Conservation (phyloP, 495 filamentous ascomycete species). For the Aspergillus egyptiacus region DNA sequence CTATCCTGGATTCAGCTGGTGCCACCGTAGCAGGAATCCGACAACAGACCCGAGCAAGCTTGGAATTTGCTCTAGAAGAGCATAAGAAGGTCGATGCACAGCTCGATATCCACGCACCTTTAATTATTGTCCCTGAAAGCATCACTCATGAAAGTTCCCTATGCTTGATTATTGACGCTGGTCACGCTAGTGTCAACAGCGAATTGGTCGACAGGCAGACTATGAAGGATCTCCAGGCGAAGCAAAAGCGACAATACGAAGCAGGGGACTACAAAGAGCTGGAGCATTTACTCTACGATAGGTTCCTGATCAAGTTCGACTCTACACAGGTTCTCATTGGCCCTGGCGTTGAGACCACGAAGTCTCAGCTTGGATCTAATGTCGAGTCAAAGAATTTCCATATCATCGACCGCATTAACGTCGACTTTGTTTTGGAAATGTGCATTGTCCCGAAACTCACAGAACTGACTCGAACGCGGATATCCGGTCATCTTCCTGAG, state of each 20-base stretch:
- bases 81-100: slow-evolving; percentile 97
- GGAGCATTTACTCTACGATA: slow-evolving; percentile 91
- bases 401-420: slow-evolving; percentile 92
- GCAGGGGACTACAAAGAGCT: slow-evolving; percentile 83
- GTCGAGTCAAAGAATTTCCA: slow-evolving; percentile 71
- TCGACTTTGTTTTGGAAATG: slow-evolving; percentile 85
- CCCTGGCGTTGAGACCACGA: slow-evolving; percentile 86
- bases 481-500: slow-evolving; percentile 87
- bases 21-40: slow-evolving; percentile 90
- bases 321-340: slow-evolving; percentile 94
- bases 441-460: slow-evolving; percentile 93
- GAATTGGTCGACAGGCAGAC: slow-evolving; percentile 87
- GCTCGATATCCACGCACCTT: slow-evolving; percentile 87
- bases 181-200: slow-evolving; percentile 89
- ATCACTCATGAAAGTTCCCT: slow-evolving; percentile 72
- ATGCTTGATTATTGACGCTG: slow-evolving; percentile 91
- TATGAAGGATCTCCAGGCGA: slow-evolving; percentile 80
- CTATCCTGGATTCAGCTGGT: slow-evolving; percentile 88
- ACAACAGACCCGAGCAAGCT: slow-evolving; percentile 89
- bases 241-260: slow-evolving; percentile 81
- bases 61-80: slow-evolving; percentile 93
- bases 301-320: slow-evolving; percentile 83
- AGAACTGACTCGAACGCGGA: slow-evolving; percentile 84
- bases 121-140: slow-evolving; percentile 93
- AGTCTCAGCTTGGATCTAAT: slow-evolving; percentile 67